Conservation (phyloP, 192 early-diverging fungal genomes). For the Thamnidium elegans region DNA sequence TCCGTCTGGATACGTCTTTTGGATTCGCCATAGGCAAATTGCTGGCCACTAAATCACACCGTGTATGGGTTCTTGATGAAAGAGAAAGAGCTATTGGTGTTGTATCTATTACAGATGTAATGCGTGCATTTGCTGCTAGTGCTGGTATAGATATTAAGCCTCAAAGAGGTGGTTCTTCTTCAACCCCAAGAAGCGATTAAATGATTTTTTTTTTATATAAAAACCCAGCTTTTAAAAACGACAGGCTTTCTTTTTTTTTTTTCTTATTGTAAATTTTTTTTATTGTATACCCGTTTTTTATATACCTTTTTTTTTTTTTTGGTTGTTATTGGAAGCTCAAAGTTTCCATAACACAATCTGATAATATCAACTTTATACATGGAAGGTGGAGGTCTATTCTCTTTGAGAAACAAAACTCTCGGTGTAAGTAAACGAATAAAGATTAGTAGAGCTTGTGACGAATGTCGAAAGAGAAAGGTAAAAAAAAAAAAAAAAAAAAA, state of each 20-base stretch:
- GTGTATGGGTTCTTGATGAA: slow-evolving; percentile 74
- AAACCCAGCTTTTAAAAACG: too few species aligned
- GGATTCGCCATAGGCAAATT: slow-evolving; percentile 72
- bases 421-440: slow-evolving; percentile 24
- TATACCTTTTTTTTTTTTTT: slow-evolving; percentile 6
- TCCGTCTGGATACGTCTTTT: slow-evolving; percentile 66
- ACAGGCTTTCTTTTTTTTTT: background rate
- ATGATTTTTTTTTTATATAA: background rate
- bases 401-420: background rate
- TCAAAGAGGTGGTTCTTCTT: background rate
- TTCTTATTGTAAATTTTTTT: background rate
- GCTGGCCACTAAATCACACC: slow-evolving; percentile 76
- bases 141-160: slow-evolving; percentile 2
- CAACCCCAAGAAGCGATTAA: background rate
- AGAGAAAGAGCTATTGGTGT: slow-evolving; percentile 59
- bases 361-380: background rate
- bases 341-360: background rate
- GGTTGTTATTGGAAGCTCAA: background rate
- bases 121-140: slow-evolving; percentile 38
- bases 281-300: background rate
- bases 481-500: slow-evolving; percentile 1
- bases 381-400: background rate
- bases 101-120: slow-evolving; percentile 78
- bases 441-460: slow-evolving; percentile 36
- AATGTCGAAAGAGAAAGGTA: slow-evolving; percentile 39